Conservation (phyloP, 2,329 filamentous ascomycete species). For the Pleomassaria siparia region DNA sequence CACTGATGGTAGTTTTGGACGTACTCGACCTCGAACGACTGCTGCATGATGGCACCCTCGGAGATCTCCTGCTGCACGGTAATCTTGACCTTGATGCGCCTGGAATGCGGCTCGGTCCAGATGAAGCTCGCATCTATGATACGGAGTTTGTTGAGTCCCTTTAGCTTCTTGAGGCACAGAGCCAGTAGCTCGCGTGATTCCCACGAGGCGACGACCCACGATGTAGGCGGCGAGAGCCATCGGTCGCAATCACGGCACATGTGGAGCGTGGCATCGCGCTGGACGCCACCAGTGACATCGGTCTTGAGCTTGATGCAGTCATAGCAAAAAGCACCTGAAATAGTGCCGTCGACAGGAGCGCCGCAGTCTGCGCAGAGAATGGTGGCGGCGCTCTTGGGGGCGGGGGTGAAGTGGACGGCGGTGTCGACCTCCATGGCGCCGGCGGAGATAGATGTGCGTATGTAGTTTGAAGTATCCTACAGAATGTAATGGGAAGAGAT, state of each 20-base stretch:
- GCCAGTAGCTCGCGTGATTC: slow-evolving; percentile 93
- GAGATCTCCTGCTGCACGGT: slow-evolving; percentile 78
- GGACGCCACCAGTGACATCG: slow-evolving; percentile 89
- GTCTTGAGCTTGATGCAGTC: slow-evolving; percentile 94
- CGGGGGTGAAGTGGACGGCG: slow-evolving; percentile 43
- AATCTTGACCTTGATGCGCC: slow-evolving; percentile 90
- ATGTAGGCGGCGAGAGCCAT: slow-evolving; percentile 83
- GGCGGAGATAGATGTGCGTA: neutral
- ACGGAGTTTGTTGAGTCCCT: slow-evolving; percentile 83
- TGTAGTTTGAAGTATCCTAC: too few species aligned
- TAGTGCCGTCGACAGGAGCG: slow-evolving; percentile 90
- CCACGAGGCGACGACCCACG: slow-evolving; percentile 80
- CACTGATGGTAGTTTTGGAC: slow-evolving; percentile 90
- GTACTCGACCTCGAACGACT: slow-evolving; percentile 93
- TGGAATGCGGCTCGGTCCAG: slow-evolving; percentile 97
- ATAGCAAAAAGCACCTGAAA: slow-evolving; percentile 80
- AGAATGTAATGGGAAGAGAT: too few species aligned
- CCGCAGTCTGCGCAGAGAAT: slow-evolving; percentile 99
- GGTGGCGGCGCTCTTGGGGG: slow-evolving; percentile 54
- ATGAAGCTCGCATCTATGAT: slow-evolving; percentile 96
- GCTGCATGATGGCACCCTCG: slow-evolving; percentile 74
- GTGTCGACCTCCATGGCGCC: slow-evolving; percentile 45
- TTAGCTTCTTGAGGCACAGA: slow-evolving; percentile 83
- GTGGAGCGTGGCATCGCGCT: slow-evolving; percentile 84
- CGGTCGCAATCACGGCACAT: slow-evolving; percentile 91